A percentile compares a stretch with the other conserved stretches of the same genome.
Evolutionary conservation across 306 rosid genomes (phyloP).

Genomic region (Quercus engelmannii): DNA sequence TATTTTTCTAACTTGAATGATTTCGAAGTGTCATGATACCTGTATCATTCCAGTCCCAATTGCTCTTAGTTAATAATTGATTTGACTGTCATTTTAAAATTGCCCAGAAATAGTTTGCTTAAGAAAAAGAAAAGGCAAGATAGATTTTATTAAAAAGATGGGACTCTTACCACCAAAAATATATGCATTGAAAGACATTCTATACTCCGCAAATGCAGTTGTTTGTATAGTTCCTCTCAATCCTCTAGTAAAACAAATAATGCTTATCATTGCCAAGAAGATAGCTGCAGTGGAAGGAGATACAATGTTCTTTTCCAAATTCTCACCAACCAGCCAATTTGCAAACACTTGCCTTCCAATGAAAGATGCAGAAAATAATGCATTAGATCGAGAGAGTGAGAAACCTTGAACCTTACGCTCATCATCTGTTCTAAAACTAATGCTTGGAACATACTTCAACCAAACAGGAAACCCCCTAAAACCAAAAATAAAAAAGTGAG

Average conservation of each 20-base stretch:
- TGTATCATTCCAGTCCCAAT: neutral
- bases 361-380: constrained; percentile 41
- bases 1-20: neutral
- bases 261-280: constrained; percentile 58
- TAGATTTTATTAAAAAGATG: neutral
- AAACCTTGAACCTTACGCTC: constrained; percentile 54
- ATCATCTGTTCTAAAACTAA: constrained; percentile 70
- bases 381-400: neutral
- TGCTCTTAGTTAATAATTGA: neutral
- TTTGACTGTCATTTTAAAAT: neutral
- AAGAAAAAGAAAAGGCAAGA: neutral
- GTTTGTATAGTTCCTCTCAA: constrained; percentile 57
- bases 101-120: neutral
- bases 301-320: constrained; percentile 29
- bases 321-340: constrained; percentile 70
- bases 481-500: neutral
- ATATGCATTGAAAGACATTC: constrained; percentile 52
- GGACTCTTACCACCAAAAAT: constrained; percentile 66
- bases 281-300: constrained; percentile 53
- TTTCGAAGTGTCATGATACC: too few relatives aligned
- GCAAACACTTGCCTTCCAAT: constrained; percentile 86
- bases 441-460: constrained; percentile 66
- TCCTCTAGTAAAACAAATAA: constrained; percentile 53
- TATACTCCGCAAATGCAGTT: constrained; percentile 59
- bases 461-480: constrained; percentile 66